Percentiles rank a stretch among this genome's conserved stretches.
These are phyloP conservation scores for Neofusicoccum parvum DNA, from an alignment of 2,329 filamentous ascomycete genomes.

Conservation along the genomic window DNA sequence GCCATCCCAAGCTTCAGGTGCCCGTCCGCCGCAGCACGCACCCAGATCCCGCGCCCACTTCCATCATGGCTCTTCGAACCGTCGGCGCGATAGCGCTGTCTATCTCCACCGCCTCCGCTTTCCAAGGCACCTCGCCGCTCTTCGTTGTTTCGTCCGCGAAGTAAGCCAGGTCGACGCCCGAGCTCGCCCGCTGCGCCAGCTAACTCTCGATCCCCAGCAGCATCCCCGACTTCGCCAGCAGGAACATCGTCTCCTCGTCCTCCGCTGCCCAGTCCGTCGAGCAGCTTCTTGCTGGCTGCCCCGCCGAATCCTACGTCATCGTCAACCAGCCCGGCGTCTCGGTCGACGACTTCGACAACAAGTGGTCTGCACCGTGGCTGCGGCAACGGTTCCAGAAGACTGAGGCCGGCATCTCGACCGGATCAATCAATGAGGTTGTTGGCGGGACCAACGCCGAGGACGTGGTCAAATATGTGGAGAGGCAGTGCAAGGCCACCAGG, in stretches of 20 bases:
- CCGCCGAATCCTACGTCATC: slow-evolving; percentile 75
- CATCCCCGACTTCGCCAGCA: slow-evolving; percentile 30
- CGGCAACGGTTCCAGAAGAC: slow-evolving; percentile 51
- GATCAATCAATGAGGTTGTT: slow-evolving; percentile 56
- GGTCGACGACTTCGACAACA: slow-evolving; percentile 65
- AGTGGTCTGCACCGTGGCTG: slow-evolving; percentile 56
- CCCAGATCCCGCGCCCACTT: slow-evolving; percentile 23
- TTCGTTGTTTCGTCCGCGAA: slow-evolving; percentile 81
- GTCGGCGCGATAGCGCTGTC: slow-evolving; percentile 52
- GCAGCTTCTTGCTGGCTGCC: slow-evolving; percentile 63
- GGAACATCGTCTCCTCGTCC: slow-evolving; percentile 45
- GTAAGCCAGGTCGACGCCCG: slow-evolving; percentile 47
- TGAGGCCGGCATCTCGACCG: slow-evolving; percentile 57
- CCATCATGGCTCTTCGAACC: slow-evolving; percentile 47
- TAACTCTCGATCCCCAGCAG: slow-evolving; percentile 30
- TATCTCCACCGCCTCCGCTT: slow-evolving; percentile 63
- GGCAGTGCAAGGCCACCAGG: slow-evolving; percentile 50
- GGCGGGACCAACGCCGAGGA: slow-evolving; percentile 50
- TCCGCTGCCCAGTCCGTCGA: slow-evolving; percentile 47
- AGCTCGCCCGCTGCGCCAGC: slow-evolving; percentile 23
- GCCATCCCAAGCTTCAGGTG: slow-evolving; percentile 19
- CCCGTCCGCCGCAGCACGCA: slow-evolving; percentile 20
- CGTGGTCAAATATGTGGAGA: slow-evolving; percentile 47
- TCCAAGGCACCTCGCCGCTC: slow-evolving; percentile 86
- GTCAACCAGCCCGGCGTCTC: slow-evolving; percentile 76